These are phyloP conservation scores for Amaranthus cruentus DNA, from an alignment of 148 eudicot species.

Conservation along the genomic window DNA sequence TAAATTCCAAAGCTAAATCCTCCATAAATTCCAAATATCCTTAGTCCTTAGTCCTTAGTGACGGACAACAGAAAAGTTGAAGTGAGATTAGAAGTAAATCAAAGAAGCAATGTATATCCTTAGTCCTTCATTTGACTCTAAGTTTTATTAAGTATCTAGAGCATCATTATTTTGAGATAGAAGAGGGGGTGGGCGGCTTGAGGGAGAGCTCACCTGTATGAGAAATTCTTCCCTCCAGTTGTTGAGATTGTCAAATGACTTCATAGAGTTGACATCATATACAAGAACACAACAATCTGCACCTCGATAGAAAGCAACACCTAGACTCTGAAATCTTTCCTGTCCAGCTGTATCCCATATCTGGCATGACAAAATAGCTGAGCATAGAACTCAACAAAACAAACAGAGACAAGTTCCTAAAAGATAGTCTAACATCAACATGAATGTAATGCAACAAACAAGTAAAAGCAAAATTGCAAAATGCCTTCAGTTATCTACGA, in stretches of 20 bases:
- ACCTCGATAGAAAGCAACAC: constrained; percentile 96
- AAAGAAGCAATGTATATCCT: background rate
- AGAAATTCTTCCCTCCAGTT: constrained; percentile 97
- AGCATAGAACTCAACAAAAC: too few species aligned
- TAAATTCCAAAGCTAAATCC: background rate
- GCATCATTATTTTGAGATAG: background rate
- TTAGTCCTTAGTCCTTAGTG: background rate
- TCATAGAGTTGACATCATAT: constrained; percentile 84
- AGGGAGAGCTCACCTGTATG: constrained; percentile 53
- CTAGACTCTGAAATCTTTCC: constrained; percentile 94
- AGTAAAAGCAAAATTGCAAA: too few species aligned
- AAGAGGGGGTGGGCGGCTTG: background rate
- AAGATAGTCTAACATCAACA: too few species aligned
- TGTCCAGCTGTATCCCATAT: constrained; percentile 99
- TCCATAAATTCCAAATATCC: background rate
- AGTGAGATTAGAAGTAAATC: background rate
- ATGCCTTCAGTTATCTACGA: too few species aligned
- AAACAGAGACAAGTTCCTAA: too few species aligned
- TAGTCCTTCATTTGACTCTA: too few species aligned
- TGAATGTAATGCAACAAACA: too few species aligned
- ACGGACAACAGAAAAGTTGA: background rate
- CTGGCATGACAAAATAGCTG: constrained; percentile 33
- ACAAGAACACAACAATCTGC: constrained; percentile 99
- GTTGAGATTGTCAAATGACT: constrained; percentile 80
- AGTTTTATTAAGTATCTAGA: background rate